Conservation (phyloP, 148 eudicot species). For the Agrostemma githago region DNA sequence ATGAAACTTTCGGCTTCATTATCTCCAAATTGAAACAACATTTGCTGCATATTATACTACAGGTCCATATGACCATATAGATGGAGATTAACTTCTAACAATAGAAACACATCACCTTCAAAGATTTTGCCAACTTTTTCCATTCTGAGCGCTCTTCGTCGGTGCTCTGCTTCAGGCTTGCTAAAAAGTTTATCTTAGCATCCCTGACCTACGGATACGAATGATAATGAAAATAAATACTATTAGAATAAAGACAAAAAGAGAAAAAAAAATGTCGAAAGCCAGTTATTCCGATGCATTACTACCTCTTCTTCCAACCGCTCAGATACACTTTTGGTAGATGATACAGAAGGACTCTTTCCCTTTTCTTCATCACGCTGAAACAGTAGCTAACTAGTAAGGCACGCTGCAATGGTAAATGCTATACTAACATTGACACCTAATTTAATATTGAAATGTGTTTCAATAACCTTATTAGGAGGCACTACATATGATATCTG, state of each 20-base stretch:
- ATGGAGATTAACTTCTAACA: not conserved
- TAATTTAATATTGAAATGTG: not conserved
- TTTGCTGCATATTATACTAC: slow-evolving; percentile 5
- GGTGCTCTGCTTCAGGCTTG: slow-evolving; percentile 64
- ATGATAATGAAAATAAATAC: slow-evolving; percentile 1
- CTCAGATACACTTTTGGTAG: slow-evolving; percentile 59
- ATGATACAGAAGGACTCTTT: slow-evolving; percentile 38
- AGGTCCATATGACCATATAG: not conserved
- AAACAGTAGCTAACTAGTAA: slow-evolving; percentile 6
- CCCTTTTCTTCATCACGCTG: slow-evolving; percentile 78
- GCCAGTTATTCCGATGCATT: slow-evolving; percentile 8
- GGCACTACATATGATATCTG: slow-evolving; percentile 71
- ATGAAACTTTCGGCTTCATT: not conserved
- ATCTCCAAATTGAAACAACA: not conserved
- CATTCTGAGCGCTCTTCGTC: slow-evolving; percentile 74
- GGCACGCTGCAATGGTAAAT: not conserved
- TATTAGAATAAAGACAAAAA: not conserved
- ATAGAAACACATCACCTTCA: slow-evolving; percentile 46
- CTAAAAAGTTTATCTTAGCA: slow-evolving; percentile 76
- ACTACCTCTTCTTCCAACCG: slow-evolving; percentile 87
- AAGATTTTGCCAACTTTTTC: slow-evolving; percentile 57
- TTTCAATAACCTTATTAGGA: slow-evolving; percentile 60
- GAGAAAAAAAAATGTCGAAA: not conserved
- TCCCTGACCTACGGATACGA: slow-evolving; percentile 63
- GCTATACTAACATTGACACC: not conserved